Conservation (phyloP, 345 rosid genomes). For the Ailanthus altissimus region DNA sequence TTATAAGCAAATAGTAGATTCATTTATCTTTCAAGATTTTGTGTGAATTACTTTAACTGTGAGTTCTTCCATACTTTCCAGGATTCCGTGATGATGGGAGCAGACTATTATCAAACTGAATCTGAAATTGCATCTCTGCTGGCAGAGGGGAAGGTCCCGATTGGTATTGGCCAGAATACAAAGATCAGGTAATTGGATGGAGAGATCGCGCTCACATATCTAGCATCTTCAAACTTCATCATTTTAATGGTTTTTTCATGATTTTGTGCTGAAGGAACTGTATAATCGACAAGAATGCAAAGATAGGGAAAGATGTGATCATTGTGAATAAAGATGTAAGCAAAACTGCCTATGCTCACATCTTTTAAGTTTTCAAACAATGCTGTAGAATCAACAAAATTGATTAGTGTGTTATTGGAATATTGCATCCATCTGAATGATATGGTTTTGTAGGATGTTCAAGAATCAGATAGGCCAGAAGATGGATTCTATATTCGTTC, state of each 20-base stretch:
- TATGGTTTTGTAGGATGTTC: constrained; percentile 54
- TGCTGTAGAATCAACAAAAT: background rate
- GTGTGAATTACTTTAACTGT: background rate
- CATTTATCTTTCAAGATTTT: too few relatives aligned
- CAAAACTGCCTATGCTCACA: background rate
- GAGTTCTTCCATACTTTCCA: constrained; percentile 25
- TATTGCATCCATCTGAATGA: background rate
- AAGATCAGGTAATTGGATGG: constrained; percentile 61
- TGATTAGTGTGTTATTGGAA: background rate
- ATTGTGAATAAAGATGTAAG: constrained; percentile 79
- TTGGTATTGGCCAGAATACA: constrained; percentile 79
- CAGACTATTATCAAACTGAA: constrained; percentile 90
- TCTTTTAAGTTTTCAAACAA: background rate
- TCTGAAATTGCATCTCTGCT: constrained; percentile 85
- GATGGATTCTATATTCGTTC: constrained; percentile 82
- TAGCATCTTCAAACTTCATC: background rate
- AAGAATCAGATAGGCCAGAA: constrained; percentile 82
- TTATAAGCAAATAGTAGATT: too few relatives aligned
- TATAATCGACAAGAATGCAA: constrained; percentile 92
- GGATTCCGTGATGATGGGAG: constrained; percentile 93
- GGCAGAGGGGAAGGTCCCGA: constrained; percentile 85
- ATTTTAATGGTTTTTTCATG: constrained; percentile 16
- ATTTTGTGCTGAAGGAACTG: constrained; percentile 60
- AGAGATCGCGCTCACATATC: background rate
- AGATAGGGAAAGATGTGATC: constrained; percentile 82